Evolutionary conservation across 805 yeast genomes (phyloP), one percentile per base, ranked within the genome.

Genomic region (Kregervanrija fluxuum): DNA sequence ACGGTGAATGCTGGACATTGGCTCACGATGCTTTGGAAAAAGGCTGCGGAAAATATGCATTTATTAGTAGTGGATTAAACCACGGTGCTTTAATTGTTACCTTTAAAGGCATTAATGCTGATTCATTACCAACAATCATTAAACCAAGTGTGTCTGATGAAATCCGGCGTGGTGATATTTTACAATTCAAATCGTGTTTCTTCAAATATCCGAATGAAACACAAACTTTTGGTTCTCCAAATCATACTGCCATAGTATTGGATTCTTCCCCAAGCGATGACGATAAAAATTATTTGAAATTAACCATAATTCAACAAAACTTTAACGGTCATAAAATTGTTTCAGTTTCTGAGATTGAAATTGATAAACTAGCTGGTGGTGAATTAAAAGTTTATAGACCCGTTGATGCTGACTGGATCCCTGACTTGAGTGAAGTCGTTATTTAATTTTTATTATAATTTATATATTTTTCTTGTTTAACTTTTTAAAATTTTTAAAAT

Each of bases 1-100:
- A 69, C 35, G 83, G 83, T 6, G 82, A 77, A 51, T 77, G 83
- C 51, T 77, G 82, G 82, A 78, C 78, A 32, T 66, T 77, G 46
- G 82, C 81, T 0, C 71, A 67, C 42, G 75, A 74, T 40, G 80
- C 82, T 0, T 60, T 77, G 36, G 56, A 62, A 40, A 71, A 73
- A 47, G 77, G 78, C 0, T 76, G 82, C 54, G 82, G 82, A 0
- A 73, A 69, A 30, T 77, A 75, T 54, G 81, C 82, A 0, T 75
- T 77, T 57, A 71, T 75, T 2, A 71, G 77, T 12, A 61, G 67
- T 12, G 74, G 74, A 13, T 53, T 57, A 11, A 65, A 59, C 16
- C 82, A 77, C 51, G 82, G 82, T 35, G 68, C 62, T 3, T 45
- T 60, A 10, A 33, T 59, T n/a, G 44, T 48, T 28, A 54, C 61